Evolutionary conservation across 768 basidiomycete species (phyloP).

Genomic region (Tremella yokohamensis): DNA sequence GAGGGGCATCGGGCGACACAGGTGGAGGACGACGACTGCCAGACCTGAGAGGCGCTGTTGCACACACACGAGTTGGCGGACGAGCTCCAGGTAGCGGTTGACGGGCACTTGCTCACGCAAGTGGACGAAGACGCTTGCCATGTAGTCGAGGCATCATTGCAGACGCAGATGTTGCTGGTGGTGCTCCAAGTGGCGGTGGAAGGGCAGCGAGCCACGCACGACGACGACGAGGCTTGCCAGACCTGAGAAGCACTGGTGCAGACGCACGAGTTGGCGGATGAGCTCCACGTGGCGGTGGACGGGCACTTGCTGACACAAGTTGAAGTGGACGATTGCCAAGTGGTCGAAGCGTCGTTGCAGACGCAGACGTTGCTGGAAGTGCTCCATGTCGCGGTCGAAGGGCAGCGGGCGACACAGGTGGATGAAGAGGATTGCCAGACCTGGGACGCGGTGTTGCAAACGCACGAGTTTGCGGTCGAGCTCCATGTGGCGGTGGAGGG

Average conservation of each 20-base stretch:
- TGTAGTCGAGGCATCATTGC: background rate
- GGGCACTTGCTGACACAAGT: slow-evolving; percentile 17
- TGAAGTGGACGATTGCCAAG: too few relatives aligned
- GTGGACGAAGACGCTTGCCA: background rate
- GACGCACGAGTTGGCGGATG: too few relatives aligned
- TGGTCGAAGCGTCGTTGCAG: slow-evolving; percentile 15
- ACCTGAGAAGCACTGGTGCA: background rate
- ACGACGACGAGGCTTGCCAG: background rate
- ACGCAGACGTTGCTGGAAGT: slow-evolving; percentile 11
- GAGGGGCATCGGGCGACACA: too few relatives aligned
- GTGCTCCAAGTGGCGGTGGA: too few relatives aligned
- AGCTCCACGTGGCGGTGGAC: slow-evolving; percentile 3
- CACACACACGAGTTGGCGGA: too few relatives aligned
- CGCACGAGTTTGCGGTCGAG: background rate
- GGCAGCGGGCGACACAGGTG: slow-evolving; percentile 9
- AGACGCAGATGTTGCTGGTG: too few relatives aligned
- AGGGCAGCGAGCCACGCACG: too few relatives aligned
- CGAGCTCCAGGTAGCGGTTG: slow-evolving; percentile 3
- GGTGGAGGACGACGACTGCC: background rate
- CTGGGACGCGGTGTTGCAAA: too few relatives aligned
- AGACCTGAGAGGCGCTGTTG: background rate
- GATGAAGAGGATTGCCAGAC: too few relatives aligned
- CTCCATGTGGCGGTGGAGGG: slow-evolving; percentile 10
- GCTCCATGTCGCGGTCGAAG: slow-evolving; percentile 4
- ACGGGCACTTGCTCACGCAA: slow-evolving; percentile 16